Evolutionary conservation across 2,329 filamentous ascomycete species (phyloP), one percentile per base, ranked within the genome.

Genomic region (Stemphylium lycopersici): DNA sequence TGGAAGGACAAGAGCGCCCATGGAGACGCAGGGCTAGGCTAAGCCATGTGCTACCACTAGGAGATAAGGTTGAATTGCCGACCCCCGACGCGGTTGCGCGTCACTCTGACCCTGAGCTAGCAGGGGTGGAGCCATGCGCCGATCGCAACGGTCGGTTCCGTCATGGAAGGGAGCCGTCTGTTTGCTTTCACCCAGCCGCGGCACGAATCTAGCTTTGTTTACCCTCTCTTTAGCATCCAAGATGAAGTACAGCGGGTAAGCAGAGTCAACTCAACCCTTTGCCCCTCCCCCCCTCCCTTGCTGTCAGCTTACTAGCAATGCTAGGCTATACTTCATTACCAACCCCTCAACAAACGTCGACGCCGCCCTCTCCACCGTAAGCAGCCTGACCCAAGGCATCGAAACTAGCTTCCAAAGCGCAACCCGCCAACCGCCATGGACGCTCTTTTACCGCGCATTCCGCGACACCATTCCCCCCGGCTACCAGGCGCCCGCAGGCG

Each of bases 251-350:
- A 61, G 61, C 60, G 58, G 59, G 62, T 65, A 53, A 36, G 44
- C 40, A 31, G 22, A 6, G 5, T 3, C 34, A 29, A 29, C 16
- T 18, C 8, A 29, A 24, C 10, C 7, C 11, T 29, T 8, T 12
- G 11, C 20, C 24, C 29, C 13, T 15, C n/a, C 20, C 20, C 20
- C 3, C 20, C 20, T 20, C 20, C 20, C 20, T 20, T 20, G 4
- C 20, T 20, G 20, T 2, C 2, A 2, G n/a, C 32, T 46, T 3
- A 56, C 22, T 42, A 36, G 22, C 15, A n/a, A 13, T 3, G 39
- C 11, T 33, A 74, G 72, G 41, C 56, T 76, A 26, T 76, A 70
- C 59, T 69, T 70, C 63, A 61, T 76, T 53, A 61, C 65, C 48
- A 70, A 68, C 48, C 66, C 59, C 10, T 58, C 60, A 8, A 61